Base-by-base conservation (phyloP, 1,284 basidiomycete genomes). In the Ceratobasidium sp. region DNA sequence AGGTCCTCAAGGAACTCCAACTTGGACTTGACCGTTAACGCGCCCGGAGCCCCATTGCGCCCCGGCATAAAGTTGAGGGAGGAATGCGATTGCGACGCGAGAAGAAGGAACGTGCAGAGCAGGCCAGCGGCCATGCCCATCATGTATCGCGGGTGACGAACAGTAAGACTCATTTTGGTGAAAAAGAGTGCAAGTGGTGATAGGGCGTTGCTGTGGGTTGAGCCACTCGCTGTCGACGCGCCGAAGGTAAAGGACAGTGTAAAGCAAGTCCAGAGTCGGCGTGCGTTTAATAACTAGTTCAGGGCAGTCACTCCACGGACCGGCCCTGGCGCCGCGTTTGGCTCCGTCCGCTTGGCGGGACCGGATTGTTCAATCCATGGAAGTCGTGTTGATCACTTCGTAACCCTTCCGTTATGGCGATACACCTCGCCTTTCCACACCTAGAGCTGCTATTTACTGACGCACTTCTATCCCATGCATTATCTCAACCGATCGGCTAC, bases 121-220 rank as follows among this genome's bases (percentile, higher is more conserved):
- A 40, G 32, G 2, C 35, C 50, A 22, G 62, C 62, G 12, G 62
- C 62, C 27, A 67, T 43, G 27, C 49, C 62, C 35, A 67, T 54
- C 29, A 38, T 67, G 22, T 67, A 67, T 20, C 40, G 53, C 10
- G 62, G 34, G 22, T 52, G 45, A 17, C 49, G 60, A 2, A 20
- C 42, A 32, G 27, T 17, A 20, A 62, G 29, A 53, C 50, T 32
- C 56, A 60, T 60, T 17, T 60, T 47, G 5, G 22, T 31, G 22
- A 31, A 6, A 53, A 20, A 6, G 8, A 53, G 29, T 32, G 29
- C 5, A 32, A 25, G 10, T 29, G 50, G 22, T 27, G 10, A 12
- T 20, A 20, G 50, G 45, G 45, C 7, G 10, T 22, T 13, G 38
- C 8, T 17, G 38, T 17, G 8, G 38, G 38, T 40, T 40, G 17